A percentile compares a stretch with the other conserved stretches of the same genome.
Conservation (phyloP, 305 asterid species). For the Solanum chacoense region DNA sequence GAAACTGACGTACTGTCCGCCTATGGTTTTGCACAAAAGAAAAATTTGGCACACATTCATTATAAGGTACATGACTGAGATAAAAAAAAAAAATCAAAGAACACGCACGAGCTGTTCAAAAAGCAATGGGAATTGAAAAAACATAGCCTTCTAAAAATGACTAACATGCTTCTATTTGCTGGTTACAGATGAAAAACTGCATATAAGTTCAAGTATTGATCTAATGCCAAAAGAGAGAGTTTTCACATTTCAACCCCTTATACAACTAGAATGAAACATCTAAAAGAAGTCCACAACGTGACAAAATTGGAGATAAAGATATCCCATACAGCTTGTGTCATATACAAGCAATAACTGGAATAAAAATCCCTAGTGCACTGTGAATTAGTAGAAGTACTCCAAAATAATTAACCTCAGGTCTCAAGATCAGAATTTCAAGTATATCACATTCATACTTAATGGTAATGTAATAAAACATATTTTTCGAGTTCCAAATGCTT, state of each 20-base stretch:
- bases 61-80: not conserved
- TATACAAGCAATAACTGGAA: not conserved
- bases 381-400: not conserved
- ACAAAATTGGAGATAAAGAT: not conserved
- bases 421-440: not conserved
- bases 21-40: conserved; percentile 14
- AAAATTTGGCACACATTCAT: not conserved
- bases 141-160: not conserved
- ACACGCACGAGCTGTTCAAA: not conserved
- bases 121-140: not conserved
- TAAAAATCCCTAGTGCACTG: not conserved
- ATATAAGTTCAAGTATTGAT: not conserved
- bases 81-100: not conserved
- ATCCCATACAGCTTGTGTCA: not conserved
- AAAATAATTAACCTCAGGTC: not conserved
- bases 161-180: not conserved
- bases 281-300: not conserved
- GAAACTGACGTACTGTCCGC: conserved; percentile 72
- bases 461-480: not conserved
- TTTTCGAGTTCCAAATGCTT: not conserved
- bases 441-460: not conserved
- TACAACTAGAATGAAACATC: not conserved
- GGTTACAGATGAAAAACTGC: not conserved
- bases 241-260: not conserved
- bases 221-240: not conserved